Evolutionary conservation across 306 rosid species (phyloP), one percentile per base, ranked within the genome.

Genomic region (Gastrolobium bilobum): DNA sequence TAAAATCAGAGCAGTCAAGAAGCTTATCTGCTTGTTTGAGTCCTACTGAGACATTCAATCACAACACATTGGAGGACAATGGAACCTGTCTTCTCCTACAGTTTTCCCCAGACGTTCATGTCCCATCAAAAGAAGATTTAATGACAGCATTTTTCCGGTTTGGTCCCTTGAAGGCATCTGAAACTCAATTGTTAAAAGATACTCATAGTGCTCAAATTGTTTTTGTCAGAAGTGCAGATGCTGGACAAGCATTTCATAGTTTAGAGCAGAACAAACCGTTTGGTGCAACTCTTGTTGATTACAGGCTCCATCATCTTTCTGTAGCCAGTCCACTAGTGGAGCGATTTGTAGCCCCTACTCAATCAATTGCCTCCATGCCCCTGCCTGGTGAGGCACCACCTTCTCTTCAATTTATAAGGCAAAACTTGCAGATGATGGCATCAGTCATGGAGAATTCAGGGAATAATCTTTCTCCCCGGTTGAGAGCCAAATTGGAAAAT

Each of bases 371-470:
- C 68, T 54, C 50, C 31, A 71, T 15, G 70, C 40, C 84, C 68
- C 68, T 46, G 34, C 76, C 82, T 42, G 69, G 81, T 51, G 91
- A 68, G 50, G 72, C 83, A 44, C 88, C 82, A 75, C 78, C 89
- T 59, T 56, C 93, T 10, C 88, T 91, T 47, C 88, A 91, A 48
- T 48, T 70, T 70, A 85, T 92, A 20, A 91, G 76, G 86, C 87
- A 91, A 69, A 89, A 87, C 70, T 90, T 92, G 83, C 90, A 88
- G 87, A 85, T 75, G 90, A 94, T 92, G 99, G 78, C 89, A 43
- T 84, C 90, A 43, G 78, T 82, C 82, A 84, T 90, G 66, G 92
- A 92, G 87, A 89, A 82, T 40, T 88, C 94, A 0, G 97, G 98
- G 30, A 81, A 84, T 70, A 86, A 67, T 69, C 91, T 93, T 62